Base-by-base conservation (phyloP, 139 green algal genomes). In the Tetraselmis striata region DNA sequence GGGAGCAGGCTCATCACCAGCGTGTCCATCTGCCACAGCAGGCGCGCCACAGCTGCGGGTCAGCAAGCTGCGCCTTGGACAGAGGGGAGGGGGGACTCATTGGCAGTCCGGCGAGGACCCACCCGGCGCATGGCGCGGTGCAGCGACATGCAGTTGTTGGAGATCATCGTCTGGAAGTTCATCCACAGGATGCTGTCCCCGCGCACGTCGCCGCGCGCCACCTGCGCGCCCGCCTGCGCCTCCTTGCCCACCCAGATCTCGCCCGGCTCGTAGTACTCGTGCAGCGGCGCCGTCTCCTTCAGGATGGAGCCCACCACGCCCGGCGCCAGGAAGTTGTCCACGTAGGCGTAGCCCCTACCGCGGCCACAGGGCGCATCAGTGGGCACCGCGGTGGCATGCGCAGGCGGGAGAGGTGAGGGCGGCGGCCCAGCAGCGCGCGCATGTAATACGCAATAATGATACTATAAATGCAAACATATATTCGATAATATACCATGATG, bases 201-300 rank as follows among this genome's bases (percentile, higher is more conserved):
- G 45, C 45, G 45, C 5, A 67, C 45, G 18, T 67, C 45, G 2
- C 18, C 27, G 2, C n/a, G 76, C 2, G 76, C 76, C 28, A 32
- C 76, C 80, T 89, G 87, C 58, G 88, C 86, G 74, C 88, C 88
- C 30, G 75, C 77, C 28, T 88, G 83, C 28, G 83, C 77, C 79
- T 88, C 82, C 80, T 88, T 89, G 75, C 88, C 88, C 23, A 92
- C 85, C 88, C 88, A 91, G 59, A 91, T 89, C 75, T 89, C 78
- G 1, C 84, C 83, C 28, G 78, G 29, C 5, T 28, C 77, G 67
- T 83, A 87, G 67, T 83, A 75, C 25, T 75, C 30, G 32, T 87
- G 77, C 81, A 85, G 74, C 24, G 79, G 59, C 29, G 27, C 5
- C 25, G 84, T 32, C 77, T 87, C 84, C 67, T 83, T 77, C 29